Evolutionary conservation across 2,329 filamentous ascomycete species (phyloP).

Genomic region (Lachnellula suecica): DNA sequence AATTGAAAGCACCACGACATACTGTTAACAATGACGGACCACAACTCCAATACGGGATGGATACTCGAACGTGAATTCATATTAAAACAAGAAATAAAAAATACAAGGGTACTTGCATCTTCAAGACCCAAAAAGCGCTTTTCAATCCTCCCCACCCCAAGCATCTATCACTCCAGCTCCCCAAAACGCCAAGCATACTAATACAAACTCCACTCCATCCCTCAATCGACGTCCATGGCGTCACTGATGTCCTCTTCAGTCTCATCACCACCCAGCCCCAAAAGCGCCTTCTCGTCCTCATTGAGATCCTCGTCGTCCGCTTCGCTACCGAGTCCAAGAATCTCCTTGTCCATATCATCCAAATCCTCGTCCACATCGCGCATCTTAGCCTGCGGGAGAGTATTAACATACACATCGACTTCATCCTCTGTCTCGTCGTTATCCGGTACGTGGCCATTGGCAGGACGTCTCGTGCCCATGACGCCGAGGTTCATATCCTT

Average conservation of each 20-base stretch:
- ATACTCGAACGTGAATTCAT: no score
- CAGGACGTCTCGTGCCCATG: conserved; percentile 28
- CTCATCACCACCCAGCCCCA: conserved; percentile 31
- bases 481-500: conserved; percentile 28
- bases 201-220: neutral
- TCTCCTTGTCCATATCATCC: conserved; percentile 55
- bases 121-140: neutral
- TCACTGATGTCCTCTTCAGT: conserved; percentile 34
- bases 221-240: conserved; percentile 31
- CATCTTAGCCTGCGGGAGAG: conserved; percentile 40
- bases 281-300: conserved; percentile 43
- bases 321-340: conserved; percentile 45
- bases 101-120: neutral
- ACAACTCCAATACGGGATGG: no score
- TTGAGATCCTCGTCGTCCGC: conserved; percentile 44
- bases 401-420: conserved; percentile 34
- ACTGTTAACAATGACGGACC: no score
- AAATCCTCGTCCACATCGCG: conserved; percentile 43
- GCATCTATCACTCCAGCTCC: neutral
- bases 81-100: no score
- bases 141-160: neutral
- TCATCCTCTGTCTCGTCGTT: conserved; percentile 35
- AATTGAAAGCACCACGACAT: no score
- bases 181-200: neutral
- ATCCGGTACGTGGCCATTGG: conserved; percentile 26